A percentile compares a stretch with the other conserved stretches of the same genome.
Conservation (phyloP, 352 stramenopile genomes). For the Phytophthora cactorum region DNA sequence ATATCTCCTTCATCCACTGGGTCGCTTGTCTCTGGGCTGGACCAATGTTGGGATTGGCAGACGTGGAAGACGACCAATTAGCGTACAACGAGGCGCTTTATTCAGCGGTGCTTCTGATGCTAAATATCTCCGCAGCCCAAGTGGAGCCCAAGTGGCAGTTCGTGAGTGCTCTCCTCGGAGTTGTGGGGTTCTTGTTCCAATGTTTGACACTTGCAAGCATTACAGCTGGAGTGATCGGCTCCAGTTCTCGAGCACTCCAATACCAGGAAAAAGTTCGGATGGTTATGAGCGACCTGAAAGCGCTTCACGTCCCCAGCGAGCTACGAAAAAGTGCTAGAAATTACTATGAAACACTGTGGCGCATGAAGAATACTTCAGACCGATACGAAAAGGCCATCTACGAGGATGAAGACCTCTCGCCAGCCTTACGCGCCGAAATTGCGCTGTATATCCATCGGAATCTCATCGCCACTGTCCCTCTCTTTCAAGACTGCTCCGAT, state of each 20-base stretch:
- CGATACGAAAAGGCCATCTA: slow-evolving; percentile 77
- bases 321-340: slow-evolving; percentile 57
- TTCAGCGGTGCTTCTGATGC: slow-evolving; percentile 46
- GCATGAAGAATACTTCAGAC: slow-evolving; percentile 73
- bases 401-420: slow-evolving; percentile 67
- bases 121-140: slow-evolving; percentile 57
- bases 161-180: slow-evolving; percentile 41
- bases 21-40: slow-evolving; percentile 61
- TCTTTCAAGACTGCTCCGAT: slow-evolving; percentile 68
- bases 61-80: slow-evolving; percentile 41
- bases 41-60: slow-evolving; percentile 33
- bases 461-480: slow-evolving; percentile 56
- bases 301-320: slow-evolving; percentile 56
- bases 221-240: slow-evolving; percentile 54
- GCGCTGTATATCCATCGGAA: slow-evolving; percentile 67
- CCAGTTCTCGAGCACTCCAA: slow-evolving; percentile 54
- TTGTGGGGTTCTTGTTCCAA: slow-evolving; percentile 60
- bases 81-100: slow-evolving; percentile 62
- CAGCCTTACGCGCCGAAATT: slow-evolving; percentile 59
- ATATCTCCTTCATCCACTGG: slow-evolving; percentile 70
- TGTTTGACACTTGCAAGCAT: slow-evolving; percentile 61
- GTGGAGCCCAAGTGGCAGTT: slow-evolving; percentile 50
- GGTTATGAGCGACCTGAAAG: slow-evolving; percentile 73
- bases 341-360: slow-evolving; percentile 74
- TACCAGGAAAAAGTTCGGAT: slow-evolving; percentile 69